Evolutionary conservation across 495 filamentous ascomycete genomes (phyloP).

Genomic region (Parachaetomium inaequale): DNA sequence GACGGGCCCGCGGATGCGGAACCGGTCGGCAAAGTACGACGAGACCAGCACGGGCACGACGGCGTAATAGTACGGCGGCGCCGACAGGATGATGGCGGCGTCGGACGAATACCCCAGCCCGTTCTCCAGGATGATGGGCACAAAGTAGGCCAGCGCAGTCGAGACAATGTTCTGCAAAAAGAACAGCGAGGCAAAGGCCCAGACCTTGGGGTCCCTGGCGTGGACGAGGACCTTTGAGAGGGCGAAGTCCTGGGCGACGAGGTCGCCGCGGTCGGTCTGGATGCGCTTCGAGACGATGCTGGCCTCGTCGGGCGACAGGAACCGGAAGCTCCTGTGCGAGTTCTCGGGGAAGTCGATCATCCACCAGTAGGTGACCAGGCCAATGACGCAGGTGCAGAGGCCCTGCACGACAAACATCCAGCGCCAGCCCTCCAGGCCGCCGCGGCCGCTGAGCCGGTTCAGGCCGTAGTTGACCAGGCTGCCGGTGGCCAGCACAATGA

Average conservation of each 20-base stretch:
- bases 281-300: constrained; percentile 56
- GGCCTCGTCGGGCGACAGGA: constrained; percentile 58
- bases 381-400: constrained; percentile 59
- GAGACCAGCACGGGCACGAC: constrained; percentile 67
- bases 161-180: constrained; percentile 72
- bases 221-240: constrained; percentile 56
- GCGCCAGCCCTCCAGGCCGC: constrained; percentile 65
- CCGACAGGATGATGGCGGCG: constrained; percentile 65
- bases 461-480: constrained; percentile 70
- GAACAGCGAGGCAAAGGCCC: constrained; percentile 68
- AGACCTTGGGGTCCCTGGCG: constrained; percentile 66
- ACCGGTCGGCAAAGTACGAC: constrained; percentile 64
- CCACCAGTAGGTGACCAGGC: constrained; percentile 70
- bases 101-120: constrained; percentile 69
- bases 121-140: constrained; percentile 67
- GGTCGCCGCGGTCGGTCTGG: constrained; percentile 62
- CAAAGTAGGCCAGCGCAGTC: constrained; percentile 63
- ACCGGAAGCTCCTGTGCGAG: constrained; percentile 56
- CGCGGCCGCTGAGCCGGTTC: constrained; percentile 58
- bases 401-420: constrained; percentile 75
- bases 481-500: constrained; percentile 65
- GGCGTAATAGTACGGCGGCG: constrained; percentile 75
- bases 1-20: constrained; percentile 60
- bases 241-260: constrained; percentile 57
- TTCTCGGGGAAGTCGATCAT: constrained; percentile 79